Percentiles rank a stretch among this genome's conserved stretches.
These are phyloP conservation scores for Cyberlindnera euphorbiae DNA, from an alignment of 805 yeast genomes.

Conservation along the genomic window DNA sequence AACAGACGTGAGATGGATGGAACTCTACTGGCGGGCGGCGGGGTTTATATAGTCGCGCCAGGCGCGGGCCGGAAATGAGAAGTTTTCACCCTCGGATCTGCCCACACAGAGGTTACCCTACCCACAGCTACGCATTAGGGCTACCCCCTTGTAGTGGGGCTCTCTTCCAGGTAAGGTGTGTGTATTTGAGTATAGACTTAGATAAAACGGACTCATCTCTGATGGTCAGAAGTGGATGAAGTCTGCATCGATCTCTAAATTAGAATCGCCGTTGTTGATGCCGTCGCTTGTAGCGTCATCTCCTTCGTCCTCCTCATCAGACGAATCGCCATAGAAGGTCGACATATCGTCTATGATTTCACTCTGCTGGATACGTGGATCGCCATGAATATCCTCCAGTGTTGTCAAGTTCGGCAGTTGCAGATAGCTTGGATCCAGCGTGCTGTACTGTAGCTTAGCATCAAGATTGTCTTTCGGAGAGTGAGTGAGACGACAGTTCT, in stretches of 20 bases:
- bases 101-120: too few relatives aligned
- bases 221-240: constrained; percentile 25
- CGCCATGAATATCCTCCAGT: constrained; percentile 14
- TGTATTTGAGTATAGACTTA: too few relatives aligned
- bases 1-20: not conserved
- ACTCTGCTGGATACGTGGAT: constrained; percentile 20
- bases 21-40: constrained; percentile 19
- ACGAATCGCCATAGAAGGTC: constrained; percentile 3
- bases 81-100: not conserved
- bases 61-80: not conserved
- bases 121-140: constrained; percentile 1
- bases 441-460: constrained; percentile 20
- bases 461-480: constrained; percentile 27
- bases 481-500: constrained; percentile 51
- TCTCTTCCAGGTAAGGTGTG: too few relatives aligned
- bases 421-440: constrained; percentile 16
- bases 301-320: constrained; percentile 27
- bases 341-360: constrained; percentile 19
- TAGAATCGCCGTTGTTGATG: constrained; percentile 5
- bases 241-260: constrained; percentile 23
- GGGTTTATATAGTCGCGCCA: constrained; percentile 29
- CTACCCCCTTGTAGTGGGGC: not conserved
- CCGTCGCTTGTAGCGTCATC: constrained; percentile 9
- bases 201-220: too few relatives aligned
- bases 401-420: constrained; percentile 23